phyloP scores from a whole-genome alignment of 129 eudicot species.

The Smallanthus sonchifolius region DNA sequence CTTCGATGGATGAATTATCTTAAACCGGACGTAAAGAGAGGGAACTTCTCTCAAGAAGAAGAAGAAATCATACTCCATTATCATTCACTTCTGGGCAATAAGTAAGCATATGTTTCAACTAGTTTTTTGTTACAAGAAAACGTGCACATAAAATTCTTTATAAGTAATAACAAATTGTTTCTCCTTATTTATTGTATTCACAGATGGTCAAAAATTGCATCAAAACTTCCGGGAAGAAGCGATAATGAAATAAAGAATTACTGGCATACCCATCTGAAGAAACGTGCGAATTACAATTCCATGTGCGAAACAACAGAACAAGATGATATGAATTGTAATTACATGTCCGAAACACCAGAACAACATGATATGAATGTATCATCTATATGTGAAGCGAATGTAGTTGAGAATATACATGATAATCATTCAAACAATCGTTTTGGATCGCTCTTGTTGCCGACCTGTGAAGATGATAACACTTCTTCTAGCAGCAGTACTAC shows the following conservation, averaged over 20 bases:
- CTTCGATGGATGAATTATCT: constrained; percentile 50
- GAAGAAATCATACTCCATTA: constrained; percentile 31
- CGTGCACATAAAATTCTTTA: background rate
- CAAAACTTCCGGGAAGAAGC: constrained; percentile 41
- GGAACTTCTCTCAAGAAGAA: constrained; percentile 37
- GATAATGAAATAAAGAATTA: constrained; percentile 44
- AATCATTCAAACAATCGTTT: too few species aligned
- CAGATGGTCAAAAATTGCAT: constrained; percentile 51
- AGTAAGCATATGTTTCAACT: constrained; percentile 11
- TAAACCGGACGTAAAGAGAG: constrained; percentile 37
- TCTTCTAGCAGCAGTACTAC: too few species aligned
- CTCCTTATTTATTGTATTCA: background rate
- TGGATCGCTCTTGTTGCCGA: too few species aligned
- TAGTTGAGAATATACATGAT: too few species aligned
- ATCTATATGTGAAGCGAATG: too few species aligned
- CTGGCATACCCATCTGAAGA: constrained; percentile 47
- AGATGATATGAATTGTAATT: too few species aligned
- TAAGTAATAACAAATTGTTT: background rate
- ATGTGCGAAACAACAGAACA: background rate
- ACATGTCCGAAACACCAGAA: too few species aligned
- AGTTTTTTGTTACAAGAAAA: background rate
- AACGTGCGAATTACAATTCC: background rate
- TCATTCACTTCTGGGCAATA: constrained; percentile 29
- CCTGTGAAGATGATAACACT: too few species aligned
- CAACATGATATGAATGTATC: too few species aligned